phyloP scores from a whole-genome alignment of 179 eudicot species.

The Beta lomatogona region DNA sequence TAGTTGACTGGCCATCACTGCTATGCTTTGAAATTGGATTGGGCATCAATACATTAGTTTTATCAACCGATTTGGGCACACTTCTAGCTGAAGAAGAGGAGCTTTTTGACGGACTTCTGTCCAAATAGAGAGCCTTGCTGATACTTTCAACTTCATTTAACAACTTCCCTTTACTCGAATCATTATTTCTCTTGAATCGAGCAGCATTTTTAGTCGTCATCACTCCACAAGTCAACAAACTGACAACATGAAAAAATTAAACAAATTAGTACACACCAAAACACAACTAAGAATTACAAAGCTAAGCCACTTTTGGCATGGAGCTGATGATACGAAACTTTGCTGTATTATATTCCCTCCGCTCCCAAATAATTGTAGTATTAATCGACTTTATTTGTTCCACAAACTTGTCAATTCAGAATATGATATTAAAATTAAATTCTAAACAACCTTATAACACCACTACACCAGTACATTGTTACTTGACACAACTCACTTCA shows the following conservation, averaged over 20 bases:
- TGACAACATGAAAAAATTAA: constrained; percentile 4
- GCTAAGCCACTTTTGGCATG: not conserved
- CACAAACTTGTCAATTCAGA: not conserved
- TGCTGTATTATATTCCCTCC: not conserved
- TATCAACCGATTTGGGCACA: constrained; percentile 51
- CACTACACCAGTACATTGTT: not conserved
- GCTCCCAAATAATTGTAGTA: not conserved
- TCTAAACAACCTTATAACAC: not conserved
- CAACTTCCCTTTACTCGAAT: constrained; percentile 50
- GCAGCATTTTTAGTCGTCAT: constrained; percentile 53
- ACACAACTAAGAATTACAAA: not conserved
- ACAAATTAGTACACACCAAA: not conserved
- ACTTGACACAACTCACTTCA: too few species aligned
- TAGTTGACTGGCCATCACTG: constrained; percentile 42
- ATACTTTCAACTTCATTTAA: constrained; percentile 68
- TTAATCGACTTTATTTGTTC: not conserved
- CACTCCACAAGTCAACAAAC: constrained; percentile 24
- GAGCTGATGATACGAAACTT: not conserved
- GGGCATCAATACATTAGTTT: constrained; percentile 34
- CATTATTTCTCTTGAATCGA: constrained; percentile 49
- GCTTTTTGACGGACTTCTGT: constrained; percentile 44
- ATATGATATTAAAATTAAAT: not conserved
- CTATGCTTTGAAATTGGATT: constrained; percentile 42
- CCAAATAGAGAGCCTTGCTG: constrained; percentile 62
- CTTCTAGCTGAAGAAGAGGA: constrained; percentile 43